These are phyloP conservation scores for Rhizopogon salebrosus DNA, from an alignment of 768 basidiomycete species.

Conservation along the genomic window DNA sequence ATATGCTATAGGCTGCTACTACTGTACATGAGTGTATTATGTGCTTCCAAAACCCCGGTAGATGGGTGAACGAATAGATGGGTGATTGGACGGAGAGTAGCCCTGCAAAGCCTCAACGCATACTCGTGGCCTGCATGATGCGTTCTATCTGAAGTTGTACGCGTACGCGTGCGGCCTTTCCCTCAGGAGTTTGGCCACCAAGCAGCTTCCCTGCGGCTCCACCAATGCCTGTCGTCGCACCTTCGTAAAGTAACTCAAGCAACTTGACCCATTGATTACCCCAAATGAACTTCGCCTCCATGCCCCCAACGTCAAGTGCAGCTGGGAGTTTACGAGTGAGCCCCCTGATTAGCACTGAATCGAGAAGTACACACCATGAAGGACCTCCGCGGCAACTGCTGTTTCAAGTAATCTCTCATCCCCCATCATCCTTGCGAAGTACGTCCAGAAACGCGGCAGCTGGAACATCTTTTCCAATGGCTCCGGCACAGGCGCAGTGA, in stretches of 20 bases:
- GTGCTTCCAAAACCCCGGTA: conserved; percentile 1
- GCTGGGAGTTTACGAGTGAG: conserved; percentile 33
- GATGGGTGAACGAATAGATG: conserved; percentile 1
- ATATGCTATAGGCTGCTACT: not conserved
- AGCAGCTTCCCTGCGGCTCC: conserved; percentile 36
- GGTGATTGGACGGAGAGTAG: not conserved
- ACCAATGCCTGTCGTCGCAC: conserved; percentile 51
- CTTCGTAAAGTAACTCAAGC: conserved; percentile 59
- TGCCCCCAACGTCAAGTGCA: conserved; percentile 67
- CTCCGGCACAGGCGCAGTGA: conserved; percentile 33
- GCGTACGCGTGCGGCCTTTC: conserved; percentile 57
- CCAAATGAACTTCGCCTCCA: conserved; percentile 56
- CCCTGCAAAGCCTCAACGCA: conserved; percentile 1
- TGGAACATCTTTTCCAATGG: conserved; percentile 54
- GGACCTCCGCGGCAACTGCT: conserved; percentile 58
- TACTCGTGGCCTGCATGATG: conserved; percentile 35
- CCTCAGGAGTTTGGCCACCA: conserved; percentile 58
- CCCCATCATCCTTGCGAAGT: conserved; percentile 59
- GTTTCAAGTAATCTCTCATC: conserved; percentile 47
- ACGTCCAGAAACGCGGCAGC: conserved; percentile 63
- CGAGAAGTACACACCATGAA: conserved; percentile 50
- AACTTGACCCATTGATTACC: conserved; percentile 79
- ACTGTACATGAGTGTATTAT: conserved; percentile 1
- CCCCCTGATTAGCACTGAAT: not conserved
- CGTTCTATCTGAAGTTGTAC: conserved; percentile 64